Evolutionary conservation across 2,329 filamentous ascomycete genomes (phyloP).

Genomic region (Blastomyces silverae): DNA sequence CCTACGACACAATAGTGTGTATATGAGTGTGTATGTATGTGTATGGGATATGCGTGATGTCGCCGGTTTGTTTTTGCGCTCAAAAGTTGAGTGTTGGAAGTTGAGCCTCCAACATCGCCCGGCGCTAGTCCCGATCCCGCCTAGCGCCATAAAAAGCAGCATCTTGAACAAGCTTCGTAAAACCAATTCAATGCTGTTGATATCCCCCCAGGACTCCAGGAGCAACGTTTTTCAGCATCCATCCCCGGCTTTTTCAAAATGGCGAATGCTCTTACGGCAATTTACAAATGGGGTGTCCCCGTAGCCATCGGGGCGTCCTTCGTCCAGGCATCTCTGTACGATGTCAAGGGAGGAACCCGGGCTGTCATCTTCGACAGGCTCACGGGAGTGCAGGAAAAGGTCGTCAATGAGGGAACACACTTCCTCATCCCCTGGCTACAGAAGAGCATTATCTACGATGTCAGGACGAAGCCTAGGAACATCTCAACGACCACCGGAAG

Average conservation of each 20-base stretch:
- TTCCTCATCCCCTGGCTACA: constrained; percentile 96
- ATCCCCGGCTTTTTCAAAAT: constrained; percentile 32
- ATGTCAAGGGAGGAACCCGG: constrained; percentile 88
- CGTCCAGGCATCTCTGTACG: constrained; percentile 76
- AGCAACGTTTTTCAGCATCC: constrained; percentile 16
- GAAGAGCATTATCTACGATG: constrained; percentile 89
- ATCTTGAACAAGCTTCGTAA: constrained; percentile 20
- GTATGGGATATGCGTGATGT: constrained; percentile 3
- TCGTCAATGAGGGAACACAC: constrained; percentile 94
- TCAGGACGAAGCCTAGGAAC: constrained; percentile 93
- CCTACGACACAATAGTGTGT: constrained; percentile 4
- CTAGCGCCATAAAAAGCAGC: constrained; percentile 29
- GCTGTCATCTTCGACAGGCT: constrained; percentile 97
- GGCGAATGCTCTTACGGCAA: constrained; percentile 39
- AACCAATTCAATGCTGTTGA: constrained; percentile 9
- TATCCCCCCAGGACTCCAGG: not conserved
- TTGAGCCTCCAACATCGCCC: constrained; percentile 20
- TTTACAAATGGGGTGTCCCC: constrained; percentile 57
- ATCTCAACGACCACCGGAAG: constrained; percentile 95
- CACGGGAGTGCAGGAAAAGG: constrained; percentile 82
- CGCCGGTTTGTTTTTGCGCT: constrained; percentile 25
- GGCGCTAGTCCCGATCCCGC: constrained; percentile 35
- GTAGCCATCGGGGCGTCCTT: constrained; percentile 61
- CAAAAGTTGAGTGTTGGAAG: constrained; percentile 22
- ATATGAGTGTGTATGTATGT: not conserved